Conservation (phyloP, 208 protist genomes). For the Trypanosomatidae sp. region DNA sequence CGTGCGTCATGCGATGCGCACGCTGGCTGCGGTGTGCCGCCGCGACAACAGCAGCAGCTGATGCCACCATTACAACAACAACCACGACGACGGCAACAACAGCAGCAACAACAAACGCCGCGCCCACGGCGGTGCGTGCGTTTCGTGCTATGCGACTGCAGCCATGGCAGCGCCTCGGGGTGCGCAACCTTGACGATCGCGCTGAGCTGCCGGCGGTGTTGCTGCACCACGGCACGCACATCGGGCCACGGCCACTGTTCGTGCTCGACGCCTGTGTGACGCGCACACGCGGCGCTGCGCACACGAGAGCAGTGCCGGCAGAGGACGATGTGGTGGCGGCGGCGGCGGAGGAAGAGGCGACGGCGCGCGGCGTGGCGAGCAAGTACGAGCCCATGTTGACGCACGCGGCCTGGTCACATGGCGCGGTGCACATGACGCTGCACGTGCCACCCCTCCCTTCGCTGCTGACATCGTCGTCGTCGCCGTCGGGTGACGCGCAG, state of each 20-base stretch:
- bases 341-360: slow-evolving; percentile 6
- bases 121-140: not conserved
- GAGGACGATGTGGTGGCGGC: slow-evolving; percentile 1
- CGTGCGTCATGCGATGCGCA: too few species aligned
- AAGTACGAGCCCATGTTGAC: slow-evolving; percentile 58
- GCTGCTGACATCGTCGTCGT: too few species aligned
- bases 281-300: not conserved
- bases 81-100: slow-evolving; percentile 1
- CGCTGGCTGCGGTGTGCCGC: slow-evolving; percentile 87
- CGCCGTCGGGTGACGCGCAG: slow-evolving; percentile 9
- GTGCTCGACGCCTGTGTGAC: slow-evolving; percentile 56
- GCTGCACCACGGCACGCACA: slow-evolving; percentile 44
- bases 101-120: slow-evolving; percentile 5
- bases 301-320: not conserved
- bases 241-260: slow-evolving; percentile 69
- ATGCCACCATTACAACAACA: not conserved
- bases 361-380: slow-evolving; percentile 9
- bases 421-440: slow-evolving; percentile 67
- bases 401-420: slow-evolving; percentile 42
- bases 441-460: slow-evolving; percentile 3
- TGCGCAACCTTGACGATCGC: slow-evolving; percentile 8
- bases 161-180: slow-evolving; percentile 35
- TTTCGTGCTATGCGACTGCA: slow-evolving; percentile 37
- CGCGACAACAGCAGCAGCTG: slow-evolving; percentile 43
- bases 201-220: slow-evolving; percentile 21